Base-by-base conservation (phyloP, 768 basidiomycete species). In the Asterophora lycoperdoides region DNA sequence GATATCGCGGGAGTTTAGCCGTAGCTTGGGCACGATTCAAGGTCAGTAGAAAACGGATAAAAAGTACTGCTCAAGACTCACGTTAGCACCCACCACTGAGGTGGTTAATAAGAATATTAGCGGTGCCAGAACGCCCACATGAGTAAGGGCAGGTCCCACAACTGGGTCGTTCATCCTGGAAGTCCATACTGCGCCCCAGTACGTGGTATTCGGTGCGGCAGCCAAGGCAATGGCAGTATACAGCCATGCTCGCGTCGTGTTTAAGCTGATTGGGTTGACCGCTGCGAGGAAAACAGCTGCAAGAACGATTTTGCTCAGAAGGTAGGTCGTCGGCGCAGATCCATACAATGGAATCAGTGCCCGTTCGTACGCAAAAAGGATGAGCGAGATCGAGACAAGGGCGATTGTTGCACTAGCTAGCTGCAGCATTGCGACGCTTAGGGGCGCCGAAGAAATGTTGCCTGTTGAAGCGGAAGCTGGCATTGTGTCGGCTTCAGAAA, bases 331-430 rank as follows among this genome's bases (percentile, higher is more conserved):
- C 0, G 84, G 78, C 6, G 73, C 71, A 10, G 75, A 69, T 40
- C 82, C 87, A 62, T 89, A 90, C 3, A 89, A 67, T 13, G 89
- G 89, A 46, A 73, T 64, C n/a, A 91, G 59, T 8, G 79, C 73
- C 29, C 78, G 79, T 62, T 79, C 75, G 59, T 89, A 87, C 5
- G 76, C 67, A 54, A 78, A 81, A 14, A 81, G 69, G 46, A 79
- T 70, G 28, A 89, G 72, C 2, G 85, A 84, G 30, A 83, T 65
- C 7, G 68, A 40, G 19, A 54, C 23, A 20, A 58, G 36, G 29
- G 51, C 40, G 13, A 45, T 20, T 5, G 46, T 34, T 18, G 53
- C 56, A 29, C 41, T 43, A 30, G 47, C 37, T 26, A 36, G 20
- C 36, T 57, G 43, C 11, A 52, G 39, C 18, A 36, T 23, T 8